Base-by-base conservation (phyloP, 2,329 filamentous ascomycete species). In the Volutella citrinella region DNA sequence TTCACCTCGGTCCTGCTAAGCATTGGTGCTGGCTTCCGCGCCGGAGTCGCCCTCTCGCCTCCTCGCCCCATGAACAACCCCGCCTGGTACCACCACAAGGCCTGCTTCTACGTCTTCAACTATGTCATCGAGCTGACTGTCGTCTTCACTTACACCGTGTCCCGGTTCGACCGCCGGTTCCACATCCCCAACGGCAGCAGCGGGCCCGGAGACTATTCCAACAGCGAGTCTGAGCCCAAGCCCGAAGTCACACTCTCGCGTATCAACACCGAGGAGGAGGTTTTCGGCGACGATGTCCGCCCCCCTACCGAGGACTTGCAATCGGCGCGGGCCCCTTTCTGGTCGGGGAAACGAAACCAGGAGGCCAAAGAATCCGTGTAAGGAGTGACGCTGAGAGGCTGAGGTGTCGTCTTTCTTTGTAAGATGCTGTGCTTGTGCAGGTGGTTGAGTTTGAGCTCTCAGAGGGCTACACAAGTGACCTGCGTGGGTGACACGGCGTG, bases 31-130 rank as follows among this genome's bases (percentile, higher is more conserved):
- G 65, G 68, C 12, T 90, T 87, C 64, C 76, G 87, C 21, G 68
- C 76, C 19, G 83, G 72, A 12, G 76, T 74, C 2, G 64, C 55
- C 18, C 87, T 72, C 59, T 66, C 68, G 35, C 54, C 67, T 22
- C 20, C 20, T 1, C 72, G 70, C 18, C 76, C 69, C 5, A 49
- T 52, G 36, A 65, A 27, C 10, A 25, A 77, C 37, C 79, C 84
- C 3, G 81, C 80, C 6, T 85, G 81, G 74, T 91, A 82, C 56
- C 75, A 87, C 50, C 67, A 67, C 52, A 85, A 82, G 56, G 75
- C 80, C 3, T 78, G 76, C 50, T 95, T 88, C 66, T 95, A 93
- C 65, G 64, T 80, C 54, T 86, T 93, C 66, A 85, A 87, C 63
- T 94, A 86, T 54, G 67, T 66, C 12, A 69, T 90, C 22, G 89